These are phyloP conservation scores for Alternaria longipes DNA, from an alignment of 2,329 filamentous ascomycete species.

Conservation along the genomic window DNA sequence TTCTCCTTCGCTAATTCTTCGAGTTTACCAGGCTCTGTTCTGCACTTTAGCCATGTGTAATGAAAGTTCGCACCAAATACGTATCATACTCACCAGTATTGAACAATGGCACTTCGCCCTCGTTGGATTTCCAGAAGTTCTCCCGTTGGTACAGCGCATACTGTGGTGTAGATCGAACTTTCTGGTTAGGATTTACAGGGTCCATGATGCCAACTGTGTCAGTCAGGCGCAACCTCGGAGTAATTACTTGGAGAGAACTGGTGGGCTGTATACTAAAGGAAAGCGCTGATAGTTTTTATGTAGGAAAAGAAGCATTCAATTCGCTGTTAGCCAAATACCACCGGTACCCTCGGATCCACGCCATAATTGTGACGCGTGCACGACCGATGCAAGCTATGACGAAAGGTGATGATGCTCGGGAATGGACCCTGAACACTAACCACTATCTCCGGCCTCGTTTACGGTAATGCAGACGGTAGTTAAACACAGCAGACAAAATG, in stretches of 20 bases:
- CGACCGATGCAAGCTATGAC: conserved; percentile 14
- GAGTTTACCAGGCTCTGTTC: conserved; percentile 64
- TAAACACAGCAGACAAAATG: background rate
- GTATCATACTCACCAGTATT: conserved; percentile 56
- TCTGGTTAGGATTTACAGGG: conserved; percentile 62
- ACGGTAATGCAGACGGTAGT: background rate
- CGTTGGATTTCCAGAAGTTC: conserved; percentile 64
- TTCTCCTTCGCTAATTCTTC: conserved; percentile 66
- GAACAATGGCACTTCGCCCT: conserved; percentile 60
- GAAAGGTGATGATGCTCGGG: conserved; percentile 15
- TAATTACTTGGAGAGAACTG: background rate
- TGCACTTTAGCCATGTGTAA: background rate
- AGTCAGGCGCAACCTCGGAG: background rate
- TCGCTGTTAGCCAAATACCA: background rate
- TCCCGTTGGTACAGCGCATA: conserved; percentile 65
- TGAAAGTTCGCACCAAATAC: background rate
- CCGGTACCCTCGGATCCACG: conserved; percentile 2
- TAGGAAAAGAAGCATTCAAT: background rate
- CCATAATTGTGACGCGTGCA: conserved; percentile 20
- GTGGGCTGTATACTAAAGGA: background rate
- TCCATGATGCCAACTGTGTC: conserved; percentile 50
- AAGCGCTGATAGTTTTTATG: background rate
- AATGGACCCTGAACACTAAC: conserved; percentile 9
- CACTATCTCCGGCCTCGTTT: conserved; percentile 13
- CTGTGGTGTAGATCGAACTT: conserved; percentile 61